Evolutionary conservation across 192 early-diverging fungal species (phyloP).

Genomic region (Coemansia sp.): DNA sequence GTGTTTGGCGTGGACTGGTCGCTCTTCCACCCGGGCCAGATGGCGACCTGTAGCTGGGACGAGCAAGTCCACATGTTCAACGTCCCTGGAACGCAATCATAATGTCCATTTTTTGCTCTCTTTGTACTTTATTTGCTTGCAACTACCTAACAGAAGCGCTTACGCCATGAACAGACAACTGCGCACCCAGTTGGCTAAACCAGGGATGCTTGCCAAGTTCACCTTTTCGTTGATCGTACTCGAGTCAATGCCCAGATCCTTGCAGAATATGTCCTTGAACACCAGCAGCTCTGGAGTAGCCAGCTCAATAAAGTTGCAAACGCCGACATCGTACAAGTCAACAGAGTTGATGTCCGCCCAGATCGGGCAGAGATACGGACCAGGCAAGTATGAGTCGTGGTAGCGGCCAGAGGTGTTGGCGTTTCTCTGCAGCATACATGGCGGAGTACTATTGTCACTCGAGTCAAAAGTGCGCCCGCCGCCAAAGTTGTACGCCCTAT

Average conservation of each 20-base stretch:
- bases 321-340: slow-evolving; percentile 51
- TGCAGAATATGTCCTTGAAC: slow-evolving; percentile 54
- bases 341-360: slow-evolving; percentile 55
- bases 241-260: slow-evolving; percentile 41
- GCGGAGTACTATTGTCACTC: slow-evolving; percentile 38
- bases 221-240: slow-evolving; percentile 39
- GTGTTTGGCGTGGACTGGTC: slow-evolving; percentile 94
- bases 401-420: slow-evolving; percentile 49
- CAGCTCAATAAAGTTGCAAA: slow-evolving; percentile 48
- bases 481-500: background rate
- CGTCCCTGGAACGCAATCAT: slow-evolving; percentile 12
- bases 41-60: slow-evolving; percentile 98
- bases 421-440: slow-evolving; percentile 15
- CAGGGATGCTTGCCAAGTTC: slow-evolving; percentile 38
- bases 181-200: slow-evolving; percentile 50
- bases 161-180: slow-evolving; percentile 18
- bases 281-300: slow-evolving; percentile 50
- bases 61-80: slow-evolving; percentile 77
- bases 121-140: background rate
- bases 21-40: slow-evolving; percentile 81
- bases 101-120: background rate
- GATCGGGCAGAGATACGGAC: slow-evolving; percentile 52
- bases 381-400: slow-evolving; percentile 45
- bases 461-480: slow-evolving; percentile 3
- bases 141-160: background rate